Percentiles rank a stretch among this genome's conserved stretches.
Conservation (phyloP, 768 basidiomycete species). For the Rossbeevera mucosa region DNA sequence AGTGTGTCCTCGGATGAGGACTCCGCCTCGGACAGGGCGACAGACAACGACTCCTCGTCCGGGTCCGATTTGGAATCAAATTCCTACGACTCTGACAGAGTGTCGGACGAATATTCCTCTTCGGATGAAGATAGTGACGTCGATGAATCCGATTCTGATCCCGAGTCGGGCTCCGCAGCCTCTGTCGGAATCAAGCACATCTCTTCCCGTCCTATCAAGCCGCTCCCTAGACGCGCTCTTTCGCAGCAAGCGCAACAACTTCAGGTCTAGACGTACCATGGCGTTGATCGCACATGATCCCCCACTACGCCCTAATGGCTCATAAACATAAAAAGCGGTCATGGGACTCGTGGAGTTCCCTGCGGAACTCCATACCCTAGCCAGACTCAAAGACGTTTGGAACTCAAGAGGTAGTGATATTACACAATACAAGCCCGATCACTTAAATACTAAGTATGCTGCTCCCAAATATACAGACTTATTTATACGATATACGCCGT, state of each 20-base stretch:
- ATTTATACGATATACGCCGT: conserved; percentile 1
- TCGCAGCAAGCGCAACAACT: conserved; percentile 22
- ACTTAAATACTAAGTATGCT: conserved; percentile 3
- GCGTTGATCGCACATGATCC: not conserved
- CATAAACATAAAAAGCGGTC: not conserved
- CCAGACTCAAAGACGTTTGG: not conserved
- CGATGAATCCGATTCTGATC: conserved; percentile 16
- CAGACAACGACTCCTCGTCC: conserved; percentile 5
- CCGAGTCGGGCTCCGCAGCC: conserved; percentile 12
- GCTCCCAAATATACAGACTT: conserved; percentile 4
- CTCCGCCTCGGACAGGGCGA: not conserved
- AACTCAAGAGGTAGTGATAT: not conserved
- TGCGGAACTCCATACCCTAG: not conserved
- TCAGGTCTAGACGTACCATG: conserved; percentile 23
- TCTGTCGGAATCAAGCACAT: conserved; percentile 37
- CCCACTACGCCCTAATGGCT: not conserved
- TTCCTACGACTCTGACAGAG: conserved; percentile 11
- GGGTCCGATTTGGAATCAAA: conserved; percentile 8
- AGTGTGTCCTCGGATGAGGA: conserved; percentile 14
- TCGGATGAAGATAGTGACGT: conserved; percentile 7
- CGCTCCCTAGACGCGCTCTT: conserved; percentile 41
- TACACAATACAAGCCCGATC: conserved; percentile 4
- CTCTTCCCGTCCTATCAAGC: conserved; percentile 42
- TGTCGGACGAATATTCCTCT: conserved; percentile 1
- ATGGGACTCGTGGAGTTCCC: not conserved